These are phyloP conservation scores for Pseudoperonospora humuli DNA, from an alignment of 352 stramenopile species.

Conservation along the genomic window DNA sequence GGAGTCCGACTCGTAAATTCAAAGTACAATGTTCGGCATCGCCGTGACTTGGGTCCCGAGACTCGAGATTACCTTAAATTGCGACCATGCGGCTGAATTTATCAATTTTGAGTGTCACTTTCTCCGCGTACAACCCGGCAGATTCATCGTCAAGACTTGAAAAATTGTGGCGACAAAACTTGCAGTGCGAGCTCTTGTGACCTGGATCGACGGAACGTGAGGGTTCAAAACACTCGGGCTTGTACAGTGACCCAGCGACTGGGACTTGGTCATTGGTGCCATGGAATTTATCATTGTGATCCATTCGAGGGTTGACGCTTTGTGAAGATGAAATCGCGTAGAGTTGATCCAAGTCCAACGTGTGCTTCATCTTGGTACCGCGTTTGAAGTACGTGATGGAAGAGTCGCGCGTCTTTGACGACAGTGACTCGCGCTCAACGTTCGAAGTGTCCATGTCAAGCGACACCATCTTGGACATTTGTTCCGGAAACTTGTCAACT, in stretches of 20 bases:
- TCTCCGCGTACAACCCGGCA: slow-evolving; percentile 10
- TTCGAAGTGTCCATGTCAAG: slow-evolving; percentile 6
- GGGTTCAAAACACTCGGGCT: slow-evolving; percentile 7
- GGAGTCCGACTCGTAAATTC: not conserved
- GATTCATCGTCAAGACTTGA: slow-evolving; percentile 9
- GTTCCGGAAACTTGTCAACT: slow-evolving; percentile 21
- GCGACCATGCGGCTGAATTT: slow-evolving; percentile 11
- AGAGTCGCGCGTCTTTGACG: slow-evolving; percentile 6
- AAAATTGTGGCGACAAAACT: slow-evolving; percentile 21
- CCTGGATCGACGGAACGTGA: slow-evolving; percentile 11
- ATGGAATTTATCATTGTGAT: slow-evolving; percentile 1
- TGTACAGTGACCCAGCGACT: not conserved
- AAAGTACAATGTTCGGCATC: too few relatives aligned
- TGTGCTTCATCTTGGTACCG: slow-evolving; percentile 22
- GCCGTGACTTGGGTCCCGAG: too few relatives aligned
- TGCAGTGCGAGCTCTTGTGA: slow-evolving; percentile 15
- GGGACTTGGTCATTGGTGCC: not conserved
- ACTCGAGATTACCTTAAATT: too few relatives aligned
- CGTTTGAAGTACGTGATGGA: slow-evolving; percentile 29
- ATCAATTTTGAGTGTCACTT: slow-evolving; percentile 17
- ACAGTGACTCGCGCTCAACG: not conserved
- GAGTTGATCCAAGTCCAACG: slow-evolving; percentile 23
- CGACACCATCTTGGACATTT: slow-evolving; percentile 27
- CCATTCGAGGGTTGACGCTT: not conserved
- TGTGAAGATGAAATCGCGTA: slow-evolving; percentile 14